These are phyloP conservation scores for Lathyrus tuberosus DNA, from an alignment of 306 rosid genomes.

Conservation along the genomic window DNA sequence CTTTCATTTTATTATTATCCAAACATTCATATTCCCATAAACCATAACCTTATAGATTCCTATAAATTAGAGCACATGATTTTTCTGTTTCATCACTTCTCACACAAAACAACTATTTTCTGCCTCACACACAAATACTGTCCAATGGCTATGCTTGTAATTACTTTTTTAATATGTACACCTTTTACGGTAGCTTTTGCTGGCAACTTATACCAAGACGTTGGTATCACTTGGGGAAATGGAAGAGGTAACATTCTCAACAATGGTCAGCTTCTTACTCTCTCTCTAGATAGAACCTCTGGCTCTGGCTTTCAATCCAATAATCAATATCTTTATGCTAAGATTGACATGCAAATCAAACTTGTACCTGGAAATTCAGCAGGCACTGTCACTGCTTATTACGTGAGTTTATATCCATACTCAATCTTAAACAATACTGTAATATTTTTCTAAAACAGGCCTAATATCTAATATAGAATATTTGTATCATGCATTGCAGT, in stretches of 20 bases:
- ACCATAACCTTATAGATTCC: not conserved
- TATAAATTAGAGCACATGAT: constrained; percentile 35
- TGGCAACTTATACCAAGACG: constrained; percentile 51
- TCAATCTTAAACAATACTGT: too few relatives aligned
- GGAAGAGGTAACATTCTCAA: constrained; percentile 61
- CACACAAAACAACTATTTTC: too few relatives aligned
- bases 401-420: constrained; percentile 36
- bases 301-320: constrained; percentile 81
- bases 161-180: constrained; percentile 16
- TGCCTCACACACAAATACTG: not conserved
- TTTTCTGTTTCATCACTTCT: not conserved
- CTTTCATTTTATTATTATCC: constrained; percentile 27
- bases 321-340: constrained; percentile 52
- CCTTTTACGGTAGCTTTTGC: constrained; percentile 34
- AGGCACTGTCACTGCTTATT: constrained; percentile 68
- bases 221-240: constrained; percentile 71
- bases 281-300: constrained; percentile 64
- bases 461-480: not conserved
- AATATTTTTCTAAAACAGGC: too few relatives aligned
- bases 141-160: not conserved
- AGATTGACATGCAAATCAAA: constrained; percentile 64
- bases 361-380: constrained; percentile 76
- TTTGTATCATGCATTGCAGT: constrained; percentile 34
- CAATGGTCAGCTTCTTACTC: constrained; percentile 61
- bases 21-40: constrained; percentile 35